Conservation (phyloP, 805 yeast species). For the Pichia pseudocactophila region DNA sequence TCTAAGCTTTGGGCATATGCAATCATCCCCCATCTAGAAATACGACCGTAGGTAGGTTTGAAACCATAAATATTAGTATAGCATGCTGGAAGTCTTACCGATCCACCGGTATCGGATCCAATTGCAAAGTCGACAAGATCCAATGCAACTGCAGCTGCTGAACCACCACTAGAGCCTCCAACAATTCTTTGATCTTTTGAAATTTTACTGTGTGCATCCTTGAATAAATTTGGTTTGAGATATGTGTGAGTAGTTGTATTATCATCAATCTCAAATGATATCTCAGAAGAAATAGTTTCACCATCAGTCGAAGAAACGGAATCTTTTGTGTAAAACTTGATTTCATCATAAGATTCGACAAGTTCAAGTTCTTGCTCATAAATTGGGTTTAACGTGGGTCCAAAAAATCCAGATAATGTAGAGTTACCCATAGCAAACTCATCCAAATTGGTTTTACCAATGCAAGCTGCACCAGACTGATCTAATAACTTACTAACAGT, state of each 20-base stretch:
- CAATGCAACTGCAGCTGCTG: slow-evolving; percentile 85
- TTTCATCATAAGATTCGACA: slow-evolving; percentile 17
- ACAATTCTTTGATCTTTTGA: slow-evolving; percentile 31
- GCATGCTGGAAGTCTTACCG: slow-evolving; percentile 86
- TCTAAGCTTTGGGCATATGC: slow-evolving; percentile 92
- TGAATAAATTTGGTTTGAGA: slow-evolving; percentile 13
- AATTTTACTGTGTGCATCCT: not conserved
- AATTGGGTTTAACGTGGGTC: slow-evolving; percentile 48
- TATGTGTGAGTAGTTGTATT: slow-evolving; percentile 8
- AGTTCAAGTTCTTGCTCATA: slow-evolving; percentile 19
- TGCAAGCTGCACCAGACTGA: slow-evolving; percentile 39
- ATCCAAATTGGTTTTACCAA: slow-evolving; percentile 88
- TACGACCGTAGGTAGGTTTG: slow-evolving; percentile 88
- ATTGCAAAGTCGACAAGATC: slow-evolving; percentile 63
- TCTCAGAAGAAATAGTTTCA: slow-evolving; percentile 6
- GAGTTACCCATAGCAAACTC: slow-evolving; percentile 97
- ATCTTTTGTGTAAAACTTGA: slow-evolving; percentile 20
- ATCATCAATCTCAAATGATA: not conserved
- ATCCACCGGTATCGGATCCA: slow-evolving; percentile 98
- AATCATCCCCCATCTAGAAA: slow-evolving; percentile 86
- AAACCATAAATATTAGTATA: slow-evolving; percentile 79
- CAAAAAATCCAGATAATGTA: slow-evolving; percentile 46
- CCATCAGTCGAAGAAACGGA: not conserved
- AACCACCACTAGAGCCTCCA: slow-evolving; percentile 96
- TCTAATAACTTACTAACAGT: slow-evolving; percentile 55